Conservation (phyloP, 352 stramenopile genomes). For the Vaucheria bursata region DNA sequence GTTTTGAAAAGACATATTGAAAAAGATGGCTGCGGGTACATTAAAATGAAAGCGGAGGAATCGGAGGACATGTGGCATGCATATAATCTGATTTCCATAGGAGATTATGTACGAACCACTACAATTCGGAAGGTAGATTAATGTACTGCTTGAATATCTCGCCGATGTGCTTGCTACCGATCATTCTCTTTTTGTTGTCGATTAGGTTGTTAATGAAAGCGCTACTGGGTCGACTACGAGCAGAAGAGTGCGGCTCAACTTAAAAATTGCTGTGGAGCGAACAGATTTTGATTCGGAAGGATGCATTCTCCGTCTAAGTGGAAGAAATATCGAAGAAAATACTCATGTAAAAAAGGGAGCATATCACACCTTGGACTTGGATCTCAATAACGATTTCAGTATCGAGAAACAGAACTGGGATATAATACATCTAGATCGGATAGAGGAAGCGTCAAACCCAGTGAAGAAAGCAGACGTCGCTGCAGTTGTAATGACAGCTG, state of each 20-base stretch:
- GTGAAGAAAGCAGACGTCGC: conserved; percentile 85
- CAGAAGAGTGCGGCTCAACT: conserved; percentile 82
- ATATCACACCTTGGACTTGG: conserved; percentile 92
- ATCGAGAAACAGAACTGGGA: conserved; percentile 94
- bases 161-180: background rate
- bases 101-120: conserved; percentile 86
- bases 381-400: conserved; percentile 89
- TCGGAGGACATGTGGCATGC: conserved; percentile 96
- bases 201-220: conserved; percentile 85
- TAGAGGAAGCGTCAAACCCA: conserved; percentile 86
- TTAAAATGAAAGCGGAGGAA: conserved; percentile 85
- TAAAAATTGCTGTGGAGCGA: conserved; percentile 89
- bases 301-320: conserved; percentile 84
- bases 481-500: conserved; percentile 88
- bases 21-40: conserved; percentile 82
- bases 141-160: background rate
- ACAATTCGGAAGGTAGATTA: conserved; percentile 88
- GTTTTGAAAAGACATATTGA: conserved; percentile 79
- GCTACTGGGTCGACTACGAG: conserved; percentile 86
- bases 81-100: conserved; percentile 91
- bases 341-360: conserved; percentile 88
- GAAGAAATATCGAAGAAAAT: conserved; percentile 84
- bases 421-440: conserved; percentile 87
- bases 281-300: conserved; percentile 89
- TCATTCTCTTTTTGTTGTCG: conserved; percentile 3